These are phyloP conservation scores for Sarcocystis neurona DNA, from an alignment of 169 alveolate species.

Conservation along the genomic window DNA sequence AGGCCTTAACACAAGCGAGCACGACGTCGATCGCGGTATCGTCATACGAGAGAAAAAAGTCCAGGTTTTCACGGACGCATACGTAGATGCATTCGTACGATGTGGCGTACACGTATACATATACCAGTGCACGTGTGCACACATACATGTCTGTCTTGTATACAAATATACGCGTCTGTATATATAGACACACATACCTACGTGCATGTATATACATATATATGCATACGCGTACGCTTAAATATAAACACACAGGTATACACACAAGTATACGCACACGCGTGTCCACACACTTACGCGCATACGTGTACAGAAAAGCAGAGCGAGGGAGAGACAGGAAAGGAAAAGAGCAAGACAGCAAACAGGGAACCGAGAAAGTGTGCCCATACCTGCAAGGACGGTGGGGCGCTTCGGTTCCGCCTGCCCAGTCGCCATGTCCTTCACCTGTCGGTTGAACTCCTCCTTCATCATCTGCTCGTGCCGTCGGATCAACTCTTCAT, in stretches of 20 bases:
- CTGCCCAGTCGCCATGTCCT: constrained; percentile 54
- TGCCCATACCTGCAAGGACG: constrained; percentile 16
- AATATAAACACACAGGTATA: no score
- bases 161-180: no score
- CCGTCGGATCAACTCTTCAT: constrained; percentile 61
- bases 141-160: no score
- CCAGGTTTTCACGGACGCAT: no score
- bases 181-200: no score
- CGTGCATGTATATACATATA: not conserved
- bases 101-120: no score
- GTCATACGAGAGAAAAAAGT: no score
- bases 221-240: not conserved
- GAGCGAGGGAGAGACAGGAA: constrained; percentile 31
- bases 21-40: not conserved
- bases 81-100: no score
- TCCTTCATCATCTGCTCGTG: constrained; percentile 63
- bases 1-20: not conserved
- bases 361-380: not conserved
- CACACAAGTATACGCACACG: constrained; percentile 43
- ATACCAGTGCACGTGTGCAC: no score
- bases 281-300: constrained; percentile 31
- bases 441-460: constrained; percentile 57
- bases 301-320: constrained; percentile 42
- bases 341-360: constrained; percentile 42
- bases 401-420: constrained; percentile 56